phyloP scores from a whole-genome alignment of 2,329 filamentous ascomycete species.

The Hirsutella minnesotensis region DNA sequence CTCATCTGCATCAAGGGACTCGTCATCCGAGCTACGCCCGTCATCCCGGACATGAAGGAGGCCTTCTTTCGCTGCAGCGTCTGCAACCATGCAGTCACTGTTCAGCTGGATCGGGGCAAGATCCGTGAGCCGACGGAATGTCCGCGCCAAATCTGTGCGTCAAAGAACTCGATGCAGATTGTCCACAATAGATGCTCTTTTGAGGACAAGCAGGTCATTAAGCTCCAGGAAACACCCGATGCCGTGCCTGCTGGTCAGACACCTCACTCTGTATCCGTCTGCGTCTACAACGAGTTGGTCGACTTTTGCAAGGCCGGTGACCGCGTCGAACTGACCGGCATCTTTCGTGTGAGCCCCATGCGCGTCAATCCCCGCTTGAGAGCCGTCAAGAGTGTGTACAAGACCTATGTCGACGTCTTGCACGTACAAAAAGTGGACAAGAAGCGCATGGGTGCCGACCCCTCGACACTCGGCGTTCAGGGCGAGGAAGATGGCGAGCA shows the following conservation, averaged over 20 bases:
- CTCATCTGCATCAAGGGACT: conserved; percentile 90
- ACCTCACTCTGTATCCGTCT: conserved; percentile 91
- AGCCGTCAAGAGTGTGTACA: conserved; percentile 89
- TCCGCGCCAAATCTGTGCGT: conserved; percentile 67
- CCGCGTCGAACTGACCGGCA: conserved; percentile 86
- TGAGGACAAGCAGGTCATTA: conserved; percentile 97
- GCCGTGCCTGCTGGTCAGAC: conserved; percentile 91
- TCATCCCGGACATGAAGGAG: conserved; percentile 98
- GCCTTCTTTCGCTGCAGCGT: conserved; percentile 94
- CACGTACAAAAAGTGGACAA: conserved; percentile 96
- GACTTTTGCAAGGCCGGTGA: conserved; percentile 98
- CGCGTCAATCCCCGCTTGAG: conserved; percentile 88
- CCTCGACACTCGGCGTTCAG: conserved; percentile 74
- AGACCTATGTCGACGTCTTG: conserved; percentile 91
- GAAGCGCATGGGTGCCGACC: conserved; percentile 83
- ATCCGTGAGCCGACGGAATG: conserved; percentile 91
- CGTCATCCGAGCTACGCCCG: conserved; percentile 87
- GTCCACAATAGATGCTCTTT: conserved; percentile 93
- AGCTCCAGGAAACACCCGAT: conserved; percentile 94
- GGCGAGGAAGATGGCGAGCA: conserved; percentile 54
- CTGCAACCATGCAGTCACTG: conserved; percentile 82
- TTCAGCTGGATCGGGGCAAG: conserved; percentile 88
- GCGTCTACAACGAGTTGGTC: conserved; percentile 91
- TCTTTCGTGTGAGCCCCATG: conserved; percentile 90
- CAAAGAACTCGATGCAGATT: conserved; percentile 95